Conservation (phyloP, 2,329 filamentous ascomycete genomes). For the Colletotrichum sp. region DNA sequence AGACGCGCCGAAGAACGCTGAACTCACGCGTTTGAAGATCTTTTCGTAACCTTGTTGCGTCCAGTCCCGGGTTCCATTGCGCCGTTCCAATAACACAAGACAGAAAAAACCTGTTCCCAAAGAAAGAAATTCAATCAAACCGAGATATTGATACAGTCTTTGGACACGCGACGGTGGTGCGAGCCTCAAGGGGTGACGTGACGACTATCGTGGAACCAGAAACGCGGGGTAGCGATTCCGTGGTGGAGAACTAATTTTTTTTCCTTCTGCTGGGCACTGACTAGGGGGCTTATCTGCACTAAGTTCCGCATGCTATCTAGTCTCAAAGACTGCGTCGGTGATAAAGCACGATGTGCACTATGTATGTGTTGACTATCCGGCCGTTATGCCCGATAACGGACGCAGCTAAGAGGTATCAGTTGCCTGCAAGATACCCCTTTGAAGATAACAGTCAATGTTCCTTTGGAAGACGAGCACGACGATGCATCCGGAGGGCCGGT, state of each 20-base stretch:
- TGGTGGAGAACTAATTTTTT: background rate
- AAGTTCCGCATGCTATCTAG: background rate
- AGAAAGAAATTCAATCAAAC: background rate
- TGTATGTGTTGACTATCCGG: background rate
- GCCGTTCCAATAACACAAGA: background rate
- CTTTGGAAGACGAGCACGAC: background rate
- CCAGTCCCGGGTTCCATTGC: constrained; percentile 13
- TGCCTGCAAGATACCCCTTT: background rate
- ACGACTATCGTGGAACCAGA: background rate
- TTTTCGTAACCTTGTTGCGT: constrained; percentile 18
- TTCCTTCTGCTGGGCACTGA: background rate
- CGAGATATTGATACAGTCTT: background rate
- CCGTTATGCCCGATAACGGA: background rate
- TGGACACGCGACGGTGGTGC: background rate
- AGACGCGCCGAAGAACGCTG: background rate
- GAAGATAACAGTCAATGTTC: background rate
- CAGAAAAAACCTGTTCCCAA: background rate
- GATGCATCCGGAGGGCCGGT: background rate
- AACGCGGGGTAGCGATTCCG: constrained; percentile 1
- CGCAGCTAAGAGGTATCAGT: background rate
- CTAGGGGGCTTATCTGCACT: background rate
- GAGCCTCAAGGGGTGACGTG: background rate
- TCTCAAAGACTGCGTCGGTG: background rate
- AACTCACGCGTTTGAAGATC: constrained; percentile 25
- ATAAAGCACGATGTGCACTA: background rate